Conservation (phyloP, 2,329 filamentous ascomycete species). For the Aaosphaeria pasadenensis region DNA sequence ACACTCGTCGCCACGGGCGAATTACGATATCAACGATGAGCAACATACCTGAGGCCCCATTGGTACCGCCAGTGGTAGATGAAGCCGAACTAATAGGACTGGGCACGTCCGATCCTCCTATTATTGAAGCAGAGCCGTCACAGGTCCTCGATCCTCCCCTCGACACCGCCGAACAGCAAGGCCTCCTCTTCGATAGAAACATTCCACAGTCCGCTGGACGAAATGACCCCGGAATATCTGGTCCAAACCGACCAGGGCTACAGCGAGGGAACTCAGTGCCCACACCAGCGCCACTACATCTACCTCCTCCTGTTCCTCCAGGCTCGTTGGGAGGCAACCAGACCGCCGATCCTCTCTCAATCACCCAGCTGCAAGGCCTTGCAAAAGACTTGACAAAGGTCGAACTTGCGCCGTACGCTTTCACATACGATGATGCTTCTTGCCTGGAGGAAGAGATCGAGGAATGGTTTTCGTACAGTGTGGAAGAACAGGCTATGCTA, state of each 20-base stretch:
- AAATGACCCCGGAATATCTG: constrained; percentile 17
- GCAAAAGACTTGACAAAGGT: constrained; percentile 43
- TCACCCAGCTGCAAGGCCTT: constrained; percentile 46
- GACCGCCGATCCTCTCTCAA: constrained; percentile 44
- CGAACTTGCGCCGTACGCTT: constrained; percentile 66
- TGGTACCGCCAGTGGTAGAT: constrained; percentile 35
- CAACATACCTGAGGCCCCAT: constrained; percentile 21
- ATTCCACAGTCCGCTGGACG: constrained; percentile 8
- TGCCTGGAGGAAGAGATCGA: constrained; percentile 82
- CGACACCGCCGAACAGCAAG: constrained; percentile 35
- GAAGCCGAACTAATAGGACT: constrained; percentile 36
- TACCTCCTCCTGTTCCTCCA: constrained; percentile 42
- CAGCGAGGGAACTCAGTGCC: constrained; percentile 40
- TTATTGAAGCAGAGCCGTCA: constrained; percentile 28
- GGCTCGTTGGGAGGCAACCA: constrained; percentile 27
- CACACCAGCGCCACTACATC: constrained; percentile 38
- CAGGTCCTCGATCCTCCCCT: constrained; percentile 33
- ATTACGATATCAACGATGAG: constrained; percentile 20
- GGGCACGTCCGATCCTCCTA: constrained; percentile 23
- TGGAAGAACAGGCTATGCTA: constrained; percentile 79
- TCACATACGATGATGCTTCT: constrained; percentile 55
- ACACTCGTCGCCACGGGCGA: constrained; percentile 9
- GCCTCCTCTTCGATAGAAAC: constrained; percentile 23
- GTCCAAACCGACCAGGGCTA: constrained; percentile 37
- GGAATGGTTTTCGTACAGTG: constrained; percentile 95